Conservation (phyloP, 805 yeast genomes). For the Kazachstania africana region DNA sequence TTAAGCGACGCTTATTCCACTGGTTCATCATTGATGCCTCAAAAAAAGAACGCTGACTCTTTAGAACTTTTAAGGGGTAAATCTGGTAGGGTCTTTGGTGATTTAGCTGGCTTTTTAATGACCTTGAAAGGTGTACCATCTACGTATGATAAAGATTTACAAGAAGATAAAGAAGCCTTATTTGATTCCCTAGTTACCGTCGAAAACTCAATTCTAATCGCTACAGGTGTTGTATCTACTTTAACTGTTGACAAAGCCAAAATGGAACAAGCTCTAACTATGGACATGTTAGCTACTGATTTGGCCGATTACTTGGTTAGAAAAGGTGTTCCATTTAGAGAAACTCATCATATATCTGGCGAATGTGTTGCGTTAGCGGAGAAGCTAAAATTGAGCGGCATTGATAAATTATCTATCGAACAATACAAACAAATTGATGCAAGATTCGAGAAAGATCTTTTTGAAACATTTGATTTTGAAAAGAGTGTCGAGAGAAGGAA, state of each 20-base stretch:
- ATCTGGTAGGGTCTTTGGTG: constrained; percentile 94
- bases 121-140: constrained; percentile 94
- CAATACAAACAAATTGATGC: constrained; percentile 73
- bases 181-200: constrained; percentile 85
- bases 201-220: constrained; percentile 85
- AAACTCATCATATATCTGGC: constrained; percentile 97
- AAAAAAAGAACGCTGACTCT: constrained; percentile 96
- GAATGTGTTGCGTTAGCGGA: constrained; percentile 93
- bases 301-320: constrained; percentile 95
- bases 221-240: constrained; percentile 94
- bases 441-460: constrained; percentile 73
- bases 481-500: constrained; percentile 91
- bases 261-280: constrained; percentile 83
- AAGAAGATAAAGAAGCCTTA: constrained; percentile 98
- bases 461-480: constrained; percentile 81
- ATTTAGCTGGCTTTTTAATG: constrained; percentile 92
- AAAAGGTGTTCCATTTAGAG: constrained; percentile 98
- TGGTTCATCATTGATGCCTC: constrained; percentile 98
- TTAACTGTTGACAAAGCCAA: constrained; percentile 55
- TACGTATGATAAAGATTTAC: constrained; percentile 95
- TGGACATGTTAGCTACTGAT: constrained; percentile 99
- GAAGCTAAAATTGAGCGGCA: constrained; percentile 62
- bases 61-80: constrained; percentile 92
- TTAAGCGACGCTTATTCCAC: constrained; percentile 97
- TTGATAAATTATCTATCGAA: constrained; percentile 67